phyloP scores from a whole-genome alignment of 2,329 filamentous ascomycete species.

The Camillea tinctor region DNA sequence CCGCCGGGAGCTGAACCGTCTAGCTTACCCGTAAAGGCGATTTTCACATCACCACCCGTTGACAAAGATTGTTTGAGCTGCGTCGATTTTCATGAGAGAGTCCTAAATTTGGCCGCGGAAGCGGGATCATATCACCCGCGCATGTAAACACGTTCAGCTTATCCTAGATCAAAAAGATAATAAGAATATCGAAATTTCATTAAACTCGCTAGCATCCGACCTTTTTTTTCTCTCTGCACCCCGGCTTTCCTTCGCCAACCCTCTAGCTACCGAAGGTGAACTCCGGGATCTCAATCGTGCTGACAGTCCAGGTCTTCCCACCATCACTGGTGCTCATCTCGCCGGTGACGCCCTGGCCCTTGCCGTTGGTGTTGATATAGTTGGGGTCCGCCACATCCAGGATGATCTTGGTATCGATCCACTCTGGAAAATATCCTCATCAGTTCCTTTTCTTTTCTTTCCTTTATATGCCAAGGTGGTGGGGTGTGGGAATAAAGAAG shows the following conservation, averaged over 20 bases:
- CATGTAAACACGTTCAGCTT: too few relatives aligned
- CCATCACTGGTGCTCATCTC: constrained; percentile 39
- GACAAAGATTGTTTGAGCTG: too few relatives aligned
- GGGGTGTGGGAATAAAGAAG: background rate
- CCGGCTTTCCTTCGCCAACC: background rate
- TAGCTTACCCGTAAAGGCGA: too few relatives aligned
- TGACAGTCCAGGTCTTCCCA: constrained; percentile 44
- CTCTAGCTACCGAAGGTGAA: constrained; percentile 16
- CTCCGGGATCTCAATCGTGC: constrained; percentile 35
- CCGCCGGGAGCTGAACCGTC: too few relatives aligned
- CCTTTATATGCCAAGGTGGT: background rate
- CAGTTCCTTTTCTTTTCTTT: background rate
- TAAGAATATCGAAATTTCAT: too few relatives aligned
- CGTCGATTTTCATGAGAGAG: too few relatives aligned
- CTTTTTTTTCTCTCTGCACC: too few relatives aligned
- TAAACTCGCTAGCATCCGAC: too few relatives aligned
- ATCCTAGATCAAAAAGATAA: too few relatives aligned
- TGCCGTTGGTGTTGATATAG: constrained; percentile 38
- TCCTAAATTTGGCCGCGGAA: too few relatives aligned
- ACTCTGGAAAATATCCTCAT: constrained; percentile 24
- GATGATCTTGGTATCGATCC: constrained; percentile 39
- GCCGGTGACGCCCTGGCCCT: constrained; percentile 39
- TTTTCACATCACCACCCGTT: too few relatives aligned
- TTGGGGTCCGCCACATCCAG: constrained; percentile 31
- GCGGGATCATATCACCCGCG: too few relatives aligned